A percentile compares a stretch with the other conserved stretches of the same genome.
Evolutionary conservation across 2,329 filamentous ascomycete genomes (phyloP).

Genomic region (Endothia cerciana): DNA sequence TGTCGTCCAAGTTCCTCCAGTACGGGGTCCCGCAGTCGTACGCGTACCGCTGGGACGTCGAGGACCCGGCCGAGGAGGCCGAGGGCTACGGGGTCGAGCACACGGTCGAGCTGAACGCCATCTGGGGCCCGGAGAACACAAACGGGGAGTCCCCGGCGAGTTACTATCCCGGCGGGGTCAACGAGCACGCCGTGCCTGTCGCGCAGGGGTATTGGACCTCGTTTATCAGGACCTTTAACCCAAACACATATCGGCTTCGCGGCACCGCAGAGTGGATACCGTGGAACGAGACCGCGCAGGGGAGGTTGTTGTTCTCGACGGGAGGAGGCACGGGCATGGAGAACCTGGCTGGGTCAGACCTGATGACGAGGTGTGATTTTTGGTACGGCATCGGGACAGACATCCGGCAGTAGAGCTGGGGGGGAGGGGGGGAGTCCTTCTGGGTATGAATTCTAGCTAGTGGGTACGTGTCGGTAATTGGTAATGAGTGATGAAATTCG

Average conservation of each 20-base stretch:
- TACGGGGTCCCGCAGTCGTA: slow-evolving; percentile 51
- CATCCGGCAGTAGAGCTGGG: slow-evolving; percentile 18
- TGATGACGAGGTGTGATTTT: slow-evolving; percentile 30
- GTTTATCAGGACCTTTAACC: slow-evolving; percentile 69
- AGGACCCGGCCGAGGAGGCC: slow-evolving; percentile 57
- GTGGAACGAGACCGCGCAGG: slow-evolving; percentile 40
- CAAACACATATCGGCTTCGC: slow-evolving; percentile 56
- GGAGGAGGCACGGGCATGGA: slow-evolving; percentile 34
- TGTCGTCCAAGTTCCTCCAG: slow-evolving; percentile 47
- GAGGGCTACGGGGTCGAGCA: slow-evolving; percentile 68
- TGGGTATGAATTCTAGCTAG: too few species aligned
- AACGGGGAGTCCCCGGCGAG: slow-evolving; percentile 53
- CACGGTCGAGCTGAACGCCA: slow-evolving; percentile 66
- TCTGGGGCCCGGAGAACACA: slow-evolving; percentile 67
- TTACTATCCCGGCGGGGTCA: slow-evolving; percentile 56
- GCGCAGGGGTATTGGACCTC: slow-evolving; percentile 76
- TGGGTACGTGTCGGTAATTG: too few species aligned
- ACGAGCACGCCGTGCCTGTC: slow-evolving; percentile 60
- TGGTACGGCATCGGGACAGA: slow-evolving; percentile 24
- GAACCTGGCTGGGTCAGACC: slow-evolving; percentile 26
- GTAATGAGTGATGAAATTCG: too few species aligned
- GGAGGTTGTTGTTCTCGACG: slow-evolving; percentile 49
- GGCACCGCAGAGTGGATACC: slow-evolving; percentile 56
- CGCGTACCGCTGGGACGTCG: slow-evolving; percentile 73
- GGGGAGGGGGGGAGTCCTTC: background rate